phyloP scores from a whole-genome alignment of 2,329 filamentous ascomycete species.

The Camillea tinctor region DNA sequence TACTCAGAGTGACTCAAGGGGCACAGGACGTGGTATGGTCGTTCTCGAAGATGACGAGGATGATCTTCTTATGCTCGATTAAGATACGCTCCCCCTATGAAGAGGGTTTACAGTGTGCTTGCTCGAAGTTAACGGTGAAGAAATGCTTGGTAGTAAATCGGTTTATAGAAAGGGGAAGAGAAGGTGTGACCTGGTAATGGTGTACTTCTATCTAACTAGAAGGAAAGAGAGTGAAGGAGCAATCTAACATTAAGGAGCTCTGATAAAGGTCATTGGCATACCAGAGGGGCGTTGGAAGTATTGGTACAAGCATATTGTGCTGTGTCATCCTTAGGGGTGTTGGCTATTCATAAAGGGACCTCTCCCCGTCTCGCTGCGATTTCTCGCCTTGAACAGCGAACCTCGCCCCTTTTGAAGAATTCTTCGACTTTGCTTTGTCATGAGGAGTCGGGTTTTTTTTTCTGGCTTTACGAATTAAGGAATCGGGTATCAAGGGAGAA shows the following conservation, averaged over 20 bases:
- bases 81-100: not conserved
- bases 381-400: not conserved
- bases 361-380: not conserved
- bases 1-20: not conserved
- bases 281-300: not conserved
- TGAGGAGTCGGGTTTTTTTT: no score
- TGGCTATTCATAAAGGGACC: not conserved
- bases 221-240: not conserved
- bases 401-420: no score
- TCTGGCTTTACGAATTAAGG: no score
- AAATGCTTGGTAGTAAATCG: not conserved
- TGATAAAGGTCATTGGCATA: not conserved
- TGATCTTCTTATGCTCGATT: slow-evolving; percentile 42
- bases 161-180: not conserved
- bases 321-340: not conserved
- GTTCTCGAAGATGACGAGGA: slow-evolving; percentile 29
- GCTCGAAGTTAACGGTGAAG: not conserved
- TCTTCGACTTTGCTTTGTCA: no score
- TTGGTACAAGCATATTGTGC: not conserved
- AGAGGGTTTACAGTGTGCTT: not conserved
- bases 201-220: not conserved
- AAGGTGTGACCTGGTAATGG: not conserved
- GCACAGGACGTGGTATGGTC: slow-evolving; percentile 12
- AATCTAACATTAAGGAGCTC: not conserved
- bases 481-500: no score